Conservation (phyloP, 768 basidiomycete species). For the Boletus subcaerulescens region DNA sequence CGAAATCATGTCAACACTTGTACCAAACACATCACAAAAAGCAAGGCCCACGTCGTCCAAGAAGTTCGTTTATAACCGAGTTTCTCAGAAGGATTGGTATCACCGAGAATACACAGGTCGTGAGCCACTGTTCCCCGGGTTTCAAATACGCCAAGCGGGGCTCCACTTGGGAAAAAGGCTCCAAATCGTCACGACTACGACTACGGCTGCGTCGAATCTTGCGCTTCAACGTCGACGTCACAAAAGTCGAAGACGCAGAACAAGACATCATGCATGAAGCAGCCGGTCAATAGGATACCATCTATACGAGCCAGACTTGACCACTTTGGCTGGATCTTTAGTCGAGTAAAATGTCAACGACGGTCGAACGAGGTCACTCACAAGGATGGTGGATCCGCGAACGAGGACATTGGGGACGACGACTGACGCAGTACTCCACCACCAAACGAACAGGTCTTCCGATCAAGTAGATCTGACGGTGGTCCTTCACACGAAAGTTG, state of each 20-base stretch:
- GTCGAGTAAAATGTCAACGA: neutral
- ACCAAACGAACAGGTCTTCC: slow-evolving; percentile 97
- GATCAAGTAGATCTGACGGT: slow-evolving; percentile 91
- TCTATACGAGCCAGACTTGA: slow-evolving; percentile 90
- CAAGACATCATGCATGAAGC: slow-evolving; percentile 91
- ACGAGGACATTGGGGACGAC: slow-evolving; percentile 58
- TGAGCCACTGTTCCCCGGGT: slow-evolving; percentile 89
- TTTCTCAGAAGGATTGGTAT: slow-evolving; percentile 38
- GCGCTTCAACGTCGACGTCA: slow-evolving; percentile 76
- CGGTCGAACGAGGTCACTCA: slow-evolving; percentile 55
- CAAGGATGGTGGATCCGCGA: slow-evolving; percentile 59
- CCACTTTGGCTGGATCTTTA: slow-evolving; percentile 62
- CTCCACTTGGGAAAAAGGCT: slow-evolving; percentile 69
- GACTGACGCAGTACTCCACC: slow-evolving; percentile 72
- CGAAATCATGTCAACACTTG: neutral
- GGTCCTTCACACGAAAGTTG: slow-evolving; percentile 99
- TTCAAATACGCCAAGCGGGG: slow-evolving; percentile 78
- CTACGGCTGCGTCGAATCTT: slow-evolving; percentile 67
- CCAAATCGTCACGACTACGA: slow-evolving; percentile 73
- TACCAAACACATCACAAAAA: too few species aligned
- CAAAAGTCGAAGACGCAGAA: slow-evolving; percentile 92
- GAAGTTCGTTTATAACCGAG: slow-evolving; percentile 43
- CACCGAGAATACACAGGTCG: slow-evolving; percentile 64
- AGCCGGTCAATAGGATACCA: slow-evolving; percentile 89
- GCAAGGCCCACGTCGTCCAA: slow-evolving; percentile 49